Percentiles rank a stretch among this genome's conserved stretches.
These are phyloP conservation scores for Phytopythium sindhum DNA, from an alignment of 352 stramenopile species.

Conservation along the genomic window DNA sequence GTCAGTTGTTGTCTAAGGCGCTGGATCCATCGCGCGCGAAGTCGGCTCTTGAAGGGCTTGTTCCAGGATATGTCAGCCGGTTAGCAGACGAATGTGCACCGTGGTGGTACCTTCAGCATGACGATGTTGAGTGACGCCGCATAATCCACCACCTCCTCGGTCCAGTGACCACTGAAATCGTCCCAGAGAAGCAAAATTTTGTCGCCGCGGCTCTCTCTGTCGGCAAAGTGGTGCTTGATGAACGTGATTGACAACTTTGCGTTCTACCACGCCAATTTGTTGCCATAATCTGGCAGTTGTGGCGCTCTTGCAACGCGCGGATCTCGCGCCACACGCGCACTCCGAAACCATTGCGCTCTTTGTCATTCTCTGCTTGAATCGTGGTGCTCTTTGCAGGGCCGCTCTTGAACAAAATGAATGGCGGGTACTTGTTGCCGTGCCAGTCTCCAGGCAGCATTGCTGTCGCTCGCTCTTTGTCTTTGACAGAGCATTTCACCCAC, in stretches of 20 bases:
- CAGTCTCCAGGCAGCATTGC: constrained; percentile 3
- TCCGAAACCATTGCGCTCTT: background rate
- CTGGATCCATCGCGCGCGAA: constrained; percentile 11
- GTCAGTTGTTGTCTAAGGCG: background rate
- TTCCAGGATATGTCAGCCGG: constrained; percentile 12
- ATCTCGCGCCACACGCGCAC: constrained; percentile 2
- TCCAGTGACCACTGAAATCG: constrained; percentile 13
- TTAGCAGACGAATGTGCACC: constrained; percentile 11
- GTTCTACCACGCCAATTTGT: constrained; percentile 12
- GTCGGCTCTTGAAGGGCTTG: constrained; percentile 10
- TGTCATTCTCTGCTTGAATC: background rate
- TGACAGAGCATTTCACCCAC: constrained; percentile 3
- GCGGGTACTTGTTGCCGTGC: constrained; percentile 5
- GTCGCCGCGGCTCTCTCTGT: constrained; percentile 1
- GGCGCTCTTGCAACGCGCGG: background rate
- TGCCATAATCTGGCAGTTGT: constrained; percentile 8
- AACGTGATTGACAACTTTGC: constrained; percentile 5
- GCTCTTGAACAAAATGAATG: constrained; percentile 12
- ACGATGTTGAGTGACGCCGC: constrained; percentile 7
- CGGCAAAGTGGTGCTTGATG: constrained; percentile 6
- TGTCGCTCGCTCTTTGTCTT: constrained; percentile 7
- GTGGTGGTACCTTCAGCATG: constrained; percentile 2
- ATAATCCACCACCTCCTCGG: constrained; percentile 6
- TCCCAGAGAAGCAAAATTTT: constrained; percentile 13
- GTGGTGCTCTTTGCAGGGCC: background rate